Evolutionary conservation across 495 filamentous ascomycete genomes (phyloP).

Genomic region (Aspergillus egyptiacus): DNA sequence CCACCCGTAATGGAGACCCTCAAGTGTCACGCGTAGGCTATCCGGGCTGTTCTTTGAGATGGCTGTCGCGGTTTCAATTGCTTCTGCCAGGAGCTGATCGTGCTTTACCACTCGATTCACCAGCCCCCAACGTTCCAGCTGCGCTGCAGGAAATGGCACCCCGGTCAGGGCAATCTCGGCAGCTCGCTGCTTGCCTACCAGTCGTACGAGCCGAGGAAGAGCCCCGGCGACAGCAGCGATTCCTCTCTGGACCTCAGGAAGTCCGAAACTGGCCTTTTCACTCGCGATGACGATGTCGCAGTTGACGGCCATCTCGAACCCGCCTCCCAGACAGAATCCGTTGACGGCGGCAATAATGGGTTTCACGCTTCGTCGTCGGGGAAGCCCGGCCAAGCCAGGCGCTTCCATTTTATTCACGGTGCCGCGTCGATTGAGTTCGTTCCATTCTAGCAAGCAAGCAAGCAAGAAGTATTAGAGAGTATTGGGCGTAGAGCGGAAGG

Average conservation of each 20-base stretch:
- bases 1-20: conserved; percentile 63
- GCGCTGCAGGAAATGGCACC: conserved; percentile 46
- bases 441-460: conserved; percentile 42
- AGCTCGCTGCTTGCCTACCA: conserved; percentile 60
- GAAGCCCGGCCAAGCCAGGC: conserved; percentile 50
- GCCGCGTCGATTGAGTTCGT: conserved; percentile 29
- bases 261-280: conserved; percentile 47
- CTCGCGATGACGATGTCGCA: conserved; percentile 63
- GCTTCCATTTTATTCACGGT: conserved; percentile 40
- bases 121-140: conserved; percentile 58
- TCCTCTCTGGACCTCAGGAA: conserved; percentile 66
- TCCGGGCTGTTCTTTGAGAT: conserved; percentile 56
- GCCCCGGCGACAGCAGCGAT: conserved; percentile 66
- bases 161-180: conserved; percentile 67
- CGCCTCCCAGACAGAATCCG: conserved; percentile 69
- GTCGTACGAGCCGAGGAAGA: conserved; percentile 65
- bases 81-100: conserved; percentile 1
- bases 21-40: conserved; percentile 57
- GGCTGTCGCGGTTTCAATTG: conserved; percentile 6
- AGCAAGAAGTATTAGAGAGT: conserved; percentile 1
- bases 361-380: conserved; percentile 43
- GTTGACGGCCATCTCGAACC: conserved; percentile 66
- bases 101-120: conserved; percentile 10
- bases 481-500: background rate
- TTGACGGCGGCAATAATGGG: conserved; percentile 72